Evolutionary conservation across 73 alveolate species (phyloP).

Genomic region (Tetrahymena borealis): DNA sequence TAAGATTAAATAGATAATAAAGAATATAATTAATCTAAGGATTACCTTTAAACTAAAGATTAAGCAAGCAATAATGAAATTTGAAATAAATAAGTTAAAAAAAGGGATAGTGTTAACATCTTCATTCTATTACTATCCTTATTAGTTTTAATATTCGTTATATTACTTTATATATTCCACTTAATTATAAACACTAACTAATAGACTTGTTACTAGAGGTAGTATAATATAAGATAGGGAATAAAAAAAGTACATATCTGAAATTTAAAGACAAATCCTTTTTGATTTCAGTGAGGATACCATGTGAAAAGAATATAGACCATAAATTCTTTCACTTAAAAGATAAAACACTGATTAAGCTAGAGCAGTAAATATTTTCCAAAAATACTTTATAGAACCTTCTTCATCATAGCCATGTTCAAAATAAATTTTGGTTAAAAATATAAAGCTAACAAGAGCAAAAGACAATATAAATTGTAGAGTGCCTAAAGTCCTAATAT

Average conservation of each 20-base stretch:
- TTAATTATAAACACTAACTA: not conserved
- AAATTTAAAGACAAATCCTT: not conserved
- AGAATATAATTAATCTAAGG: not conserved
- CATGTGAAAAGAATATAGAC: not conserved
- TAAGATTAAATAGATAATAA: not conserved
- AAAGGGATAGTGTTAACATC: not conserved
- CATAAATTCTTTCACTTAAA: not conserved
- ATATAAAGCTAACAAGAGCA: not conserved
- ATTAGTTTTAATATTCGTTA: too few species aligned
- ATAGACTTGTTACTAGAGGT: not conserved
- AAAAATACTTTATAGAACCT: not conserved
- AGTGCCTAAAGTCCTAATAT: not conserved
- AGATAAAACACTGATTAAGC: not conserved
- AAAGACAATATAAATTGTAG: not conserved
- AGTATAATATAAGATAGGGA: not conserved
- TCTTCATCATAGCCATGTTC: not conserved
- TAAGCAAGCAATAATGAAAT: not conserved
- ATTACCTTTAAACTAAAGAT: not conserved
- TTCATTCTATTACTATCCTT: too few species aligned
- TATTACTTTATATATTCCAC: not conserved
- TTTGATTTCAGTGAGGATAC: not conserved
- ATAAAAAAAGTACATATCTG: not conserved
- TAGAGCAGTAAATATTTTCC: not conserved
- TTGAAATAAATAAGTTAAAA: not conserved
- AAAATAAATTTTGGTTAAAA: not conserved